A percentile compares a stretch with the other conserved stretches of the same genome.
Evolutionary conservation across 2,329 filamentous ascomycete species (phyloP).

Genomic region (Dactylellina drechsleri): DNA sequence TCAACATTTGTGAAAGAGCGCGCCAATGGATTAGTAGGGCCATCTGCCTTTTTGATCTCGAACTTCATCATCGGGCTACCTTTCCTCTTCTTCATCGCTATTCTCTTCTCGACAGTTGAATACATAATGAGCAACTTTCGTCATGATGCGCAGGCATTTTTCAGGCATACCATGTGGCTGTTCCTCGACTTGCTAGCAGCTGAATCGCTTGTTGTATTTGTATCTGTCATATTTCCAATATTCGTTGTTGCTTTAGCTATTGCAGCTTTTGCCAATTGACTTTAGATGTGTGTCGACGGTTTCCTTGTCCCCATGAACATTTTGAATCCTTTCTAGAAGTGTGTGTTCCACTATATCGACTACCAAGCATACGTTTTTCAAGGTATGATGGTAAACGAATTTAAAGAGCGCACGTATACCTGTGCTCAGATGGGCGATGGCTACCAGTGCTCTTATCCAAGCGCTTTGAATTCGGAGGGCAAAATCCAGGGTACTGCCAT

Average conservation of each 20-base stretch:
- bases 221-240: conserved; percentile 76
- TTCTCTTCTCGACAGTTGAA: conserved; percentile 71
- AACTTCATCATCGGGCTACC: conserved; percentile 76
- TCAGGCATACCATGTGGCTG: conserved; percentile 81
- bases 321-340: conserved; percentile 84
- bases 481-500: conserved; percentile 77
- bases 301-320: conserved; percentile 79
- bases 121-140: conserved; percentile 84
- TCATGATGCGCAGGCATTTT: conserved; percentile 73
- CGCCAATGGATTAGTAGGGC: conserved; percentile 81
- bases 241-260: conserved; percentile 83
- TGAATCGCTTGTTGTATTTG: conserved; percentile 81
- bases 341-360: conserved; percentile 88
- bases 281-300: conserved; percentile 87
- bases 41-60: conserved; percentile 75
- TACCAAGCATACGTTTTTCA: conserved; percentile 88
- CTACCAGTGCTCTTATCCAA: conserved; percentile 77
- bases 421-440: conserved; percentile 64
- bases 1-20: conserved; percentile 78
- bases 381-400: conserved; percentile 93
- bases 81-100: conserved; percentile 76
- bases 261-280: conserved; percentile 83
- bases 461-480: conserved; percentile 70
- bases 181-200: conserved; percentile 84
- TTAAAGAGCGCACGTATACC: conserved; percentile 71